Evolutionary conservation across 768 basidiomycete species (phyloP).

Genomic region (Neoboletus subvelutipes): DNA sequence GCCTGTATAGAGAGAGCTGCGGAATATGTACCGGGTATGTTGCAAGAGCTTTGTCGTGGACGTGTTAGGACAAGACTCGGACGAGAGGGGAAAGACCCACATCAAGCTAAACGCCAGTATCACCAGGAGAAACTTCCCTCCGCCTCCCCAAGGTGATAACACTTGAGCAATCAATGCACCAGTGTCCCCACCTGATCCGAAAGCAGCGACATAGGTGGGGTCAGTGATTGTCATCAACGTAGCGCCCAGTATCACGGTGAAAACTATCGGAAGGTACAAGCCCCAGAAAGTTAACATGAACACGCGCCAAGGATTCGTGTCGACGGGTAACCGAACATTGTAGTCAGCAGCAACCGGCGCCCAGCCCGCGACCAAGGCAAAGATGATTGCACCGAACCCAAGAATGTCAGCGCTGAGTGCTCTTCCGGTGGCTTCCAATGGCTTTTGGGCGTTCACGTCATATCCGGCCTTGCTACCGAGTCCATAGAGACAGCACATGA

Average conservation of each 20-base stretch:
- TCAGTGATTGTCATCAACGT: slow-evolving; percentile 43
- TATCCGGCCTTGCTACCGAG: slow-evolving; percentile 49
- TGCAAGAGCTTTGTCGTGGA: slow-evolving; percentile 31
- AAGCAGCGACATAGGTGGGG: slow-evolving; percentile 40
- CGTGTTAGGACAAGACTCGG: not conserved
- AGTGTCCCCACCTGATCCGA: slow-evolving; percentile 38
- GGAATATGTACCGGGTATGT: slow-evolving; percentile 48
- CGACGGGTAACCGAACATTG: slow-evolving; percentile 47
- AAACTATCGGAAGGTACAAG: slow-evolving; percentile 46
- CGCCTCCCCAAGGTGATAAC: slow-evolving; percentile 43
- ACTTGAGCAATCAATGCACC: slow-evolving; percentile 46
- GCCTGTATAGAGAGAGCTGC: slow-evolving; percentile 47
- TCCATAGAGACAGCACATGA: slow-evolving; percentile 53
- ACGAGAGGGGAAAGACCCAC: slow-evolving; percentile 24
- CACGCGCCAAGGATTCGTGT: slow-evolving; percentile 42
- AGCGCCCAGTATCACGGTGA: slow-evolving; percentile 38
- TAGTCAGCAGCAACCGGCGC: slow-evolving; percentile 55
- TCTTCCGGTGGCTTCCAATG: slow-evolving; percentile 43
- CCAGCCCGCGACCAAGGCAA: slow-evolving; percentile 50
- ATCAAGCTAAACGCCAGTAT: slow-evolving; percentile 44
- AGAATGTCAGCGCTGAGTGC: slow-evolving; percentile 48
- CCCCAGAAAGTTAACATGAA: slow-evolving; percentile 53
- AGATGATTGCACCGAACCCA: slow-evolving; percentile 52
- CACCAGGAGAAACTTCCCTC: slow-evolving; percentile 42
- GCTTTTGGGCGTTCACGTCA: slow-evolving; percentile 42